Evolutionary conservation across 768 basidiomycete genomes (phyloP), one percentile per base, ranked within the genome.

Genomic region (Mrakia blollopis): DNA sequence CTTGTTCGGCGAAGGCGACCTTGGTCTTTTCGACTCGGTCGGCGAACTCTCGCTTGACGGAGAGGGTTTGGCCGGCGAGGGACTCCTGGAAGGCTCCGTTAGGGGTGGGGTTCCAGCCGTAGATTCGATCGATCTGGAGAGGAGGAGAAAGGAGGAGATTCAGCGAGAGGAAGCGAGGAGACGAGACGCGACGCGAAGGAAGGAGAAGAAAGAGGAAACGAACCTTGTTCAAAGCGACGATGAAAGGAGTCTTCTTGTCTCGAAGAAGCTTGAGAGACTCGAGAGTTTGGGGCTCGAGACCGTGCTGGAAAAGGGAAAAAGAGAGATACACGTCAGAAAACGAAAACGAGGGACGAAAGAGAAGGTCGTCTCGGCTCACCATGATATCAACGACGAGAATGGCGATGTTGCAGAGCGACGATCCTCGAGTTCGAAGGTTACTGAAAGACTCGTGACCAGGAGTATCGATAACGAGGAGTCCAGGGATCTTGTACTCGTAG

Each of bases 371-470:
- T 47, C 80, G 54, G 28, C 47, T 50, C 14, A 91, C 92, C 88
- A 96, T 96, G 83, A 98, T 97, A 87, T 98, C 97, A 44, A 99
- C 96, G 77, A 99, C 97, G 70, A 99, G 89, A 81, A 99, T 94
- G 77, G 97, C 97, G 78, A 99, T 98, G 85, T 99, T 98, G 85
- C 96, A 98, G 32, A 99, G 87, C 10, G 94, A 97, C 79, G 93
- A 94, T 82, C 97, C 97, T 82, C 97, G 91, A 23, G 91, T 90
- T 68, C 97, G 92, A 83, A 98, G 84, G 84, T 98, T 98, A 11
- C 94, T 94, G 88, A 99, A 99, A 8, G 94, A 96, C 85, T 98
- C 97, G 89, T 99, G 97, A 75, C 97, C 97, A 75, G 97, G 97
- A 2, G 97, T 99, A 83, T 99, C 97, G 80, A 99, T 98, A 80